Base-by-base conservation (phyloP, 2,329 filamentous ascomycete genomes). In the Aureobasidium sp. region DNA sequence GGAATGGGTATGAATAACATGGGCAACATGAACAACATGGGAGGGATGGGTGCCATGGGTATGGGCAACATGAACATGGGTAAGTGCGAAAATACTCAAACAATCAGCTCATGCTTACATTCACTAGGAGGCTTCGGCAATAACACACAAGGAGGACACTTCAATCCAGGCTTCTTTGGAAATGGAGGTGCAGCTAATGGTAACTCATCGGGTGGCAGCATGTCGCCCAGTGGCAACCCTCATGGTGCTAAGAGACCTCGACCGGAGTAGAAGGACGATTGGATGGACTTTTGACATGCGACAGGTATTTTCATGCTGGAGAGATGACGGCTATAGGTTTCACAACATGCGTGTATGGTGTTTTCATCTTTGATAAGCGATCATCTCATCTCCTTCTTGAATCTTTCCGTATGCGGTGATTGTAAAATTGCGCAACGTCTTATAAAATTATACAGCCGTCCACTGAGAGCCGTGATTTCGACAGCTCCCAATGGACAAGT, bases 121-220 rank as follows among this genome's bases (percentile, higher is more conserved):
- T 1, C 27, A 64, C 67, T 81, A 75, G 77, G 75, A 50, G 85
- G 83, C 47, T 91, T 91, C 73, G 84, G 85, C 75, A 84, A 81
- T 64, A 69, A 67, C 50, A 85, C 87, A 77, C 84, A 84, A 70
- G 81, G 82, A 69, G 81, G 82, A 60, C 84, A 86, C 69, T 93
- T 91, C 75, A 89, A 88, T 70, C 84, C 86, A 40, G 84, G 81
- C 62, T 91, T 91, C 76, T 93, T 91, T 22, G 31, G 31, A 8
- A 47, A 22, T 73, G 40, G 53, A 24, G 45, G 22, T 35, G 45
- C 44, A 31, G 57, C 44, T 17, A 78, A 79, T 52, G 57, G 60
- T 15, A 61, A 44, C 40, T 29, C 60, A 14, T 31, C 45, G 33
- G 56, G 49, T 42, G 50, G 49, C 47, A 45, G 52, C 40, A 58